Conservation (phyloP, 768 basidiomycete species). For the Kwoniella pini region DNA sequence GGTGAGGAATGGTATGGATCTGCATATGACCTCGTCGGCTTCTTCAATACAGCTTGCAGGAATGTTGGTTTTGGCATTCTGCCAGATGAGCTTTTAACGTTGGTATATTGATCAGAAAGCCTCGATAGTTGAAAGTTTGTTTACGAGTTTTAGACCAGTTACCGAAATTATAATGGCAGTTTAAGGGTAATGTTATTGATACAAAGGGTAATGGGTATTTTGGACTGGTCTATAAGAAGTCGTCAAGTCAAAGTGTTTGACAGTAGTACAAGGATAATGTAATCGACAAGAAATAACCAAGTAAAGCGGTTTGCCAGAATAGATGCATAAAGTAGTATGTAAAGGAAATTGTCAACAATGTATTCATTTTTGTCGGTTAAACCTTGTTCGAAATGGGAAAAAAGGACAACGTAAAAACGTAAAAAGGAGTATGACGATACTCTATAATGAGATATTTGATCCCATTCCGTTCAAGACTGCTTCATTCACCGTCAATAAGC, state of each 20-base stretch:
- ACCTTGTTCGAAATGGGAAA: too few relatives aligned
- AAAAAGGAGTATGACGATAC: too few relatives aligned
- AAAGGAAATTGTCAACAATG: background rate
- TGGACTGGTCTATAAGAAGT: too few relatives aligned
- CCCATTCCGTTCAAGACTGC: slow-evolving; percentile 6
- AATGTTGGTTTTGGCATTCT: slow-evolving; percentile 50
- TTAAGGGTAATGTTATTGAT: background rate
- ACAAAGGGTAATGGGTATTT: background rate
- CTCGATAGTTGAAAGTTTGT: background rate
- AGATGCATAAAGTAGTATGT: background rate
- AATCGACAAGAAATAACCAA: too few relatives aligned
- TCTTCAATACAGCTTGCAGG: slow-evolving; percentile 41
- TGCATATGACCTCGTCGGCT: slow-evolving; percentile 48
- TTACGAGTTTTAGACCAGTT: background rate
- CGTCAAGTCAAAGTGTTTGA: too few relatives aligned
- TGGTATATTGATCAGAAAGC: too few relatives aligned
- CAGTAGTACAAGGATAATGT: too few relatives aligned
- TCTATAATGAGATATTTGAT: background rate
- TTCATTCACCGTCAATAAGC: slow-evolving; percentile 14
- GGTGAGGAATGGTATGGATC: slow-evolving; percentile 39
- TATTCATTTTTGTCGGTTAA: background rate
- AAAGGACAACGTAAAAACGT: too few relatives aligned
- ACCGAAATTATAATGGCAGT: too few relatives aligned
- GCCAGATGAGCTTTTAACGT: too few relatives aligned
- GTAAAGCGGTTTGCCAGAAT: too few relatives aligned